These are phyloP conservation scores for Penicillium sp. DNA, from an alignment of 2,329 filamentous ascomycete species.

Conservation along the genomic window DNA sequence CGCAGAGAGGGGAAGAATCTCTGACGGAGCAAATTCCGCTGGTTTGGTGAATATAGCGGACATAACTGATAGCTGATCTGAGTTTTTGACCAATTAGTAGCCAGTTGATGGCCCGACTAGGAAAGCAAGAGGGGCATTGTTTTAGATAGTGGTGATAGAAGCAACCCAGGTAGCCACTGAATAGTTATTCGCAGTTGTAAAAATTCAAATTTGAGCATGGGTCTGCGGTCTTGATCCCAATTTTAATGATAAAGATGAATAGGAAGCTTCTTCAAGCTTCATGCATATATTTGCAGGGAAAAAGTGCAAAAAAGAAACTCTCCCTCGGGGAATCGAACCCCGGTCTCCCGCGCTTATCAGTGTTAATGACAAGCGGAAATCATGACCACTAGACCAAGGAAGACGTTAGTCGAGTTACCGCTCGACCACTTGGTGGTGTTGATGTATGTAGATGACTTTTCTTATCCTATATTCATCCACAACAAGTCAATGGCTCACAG, in stretches of 20 bases:
- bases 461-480: conserved; percentile 36
- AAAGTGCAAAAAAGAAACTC: conserved; percentile 34
- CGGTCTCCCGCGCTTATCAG: conserved; percentile 43
- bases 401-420: conserved; percentile 18
- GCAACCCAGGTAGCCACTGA: background rate
- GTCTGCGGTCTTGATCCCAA: background rate
- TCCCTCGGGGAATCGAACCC: conserved; percentile 45
- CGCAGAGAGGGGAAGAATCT: background rate
- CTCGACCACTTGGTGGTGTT: conserved; percentile 11
- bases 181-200: background rate
- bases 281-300: background rate
- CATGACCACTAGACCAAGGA: conserved; percentile 47
- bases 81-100: background rate
- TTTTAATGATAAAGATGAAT: background rate
- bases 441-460: background rate
- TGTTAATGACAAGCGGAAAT: conserved; percentile 45
- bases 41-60: background rate
- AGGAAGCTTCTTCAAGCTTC: background rate
- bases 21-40: conserved; percentile 20
- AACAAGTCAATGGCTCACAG: conserved; percentile 59
- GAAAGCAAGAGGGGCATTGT: background rate
- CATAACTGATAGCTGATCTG: too few relatives aligned
- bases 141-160: background rate
- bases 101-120: too few relatives aligned
- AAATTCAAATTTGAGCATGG: too few relatives aligned